Evolutionary conservation across 2,329 filamentous ascomycete species (phyloP).

Genomic region (Macrophomina phaseolina): DNA sequence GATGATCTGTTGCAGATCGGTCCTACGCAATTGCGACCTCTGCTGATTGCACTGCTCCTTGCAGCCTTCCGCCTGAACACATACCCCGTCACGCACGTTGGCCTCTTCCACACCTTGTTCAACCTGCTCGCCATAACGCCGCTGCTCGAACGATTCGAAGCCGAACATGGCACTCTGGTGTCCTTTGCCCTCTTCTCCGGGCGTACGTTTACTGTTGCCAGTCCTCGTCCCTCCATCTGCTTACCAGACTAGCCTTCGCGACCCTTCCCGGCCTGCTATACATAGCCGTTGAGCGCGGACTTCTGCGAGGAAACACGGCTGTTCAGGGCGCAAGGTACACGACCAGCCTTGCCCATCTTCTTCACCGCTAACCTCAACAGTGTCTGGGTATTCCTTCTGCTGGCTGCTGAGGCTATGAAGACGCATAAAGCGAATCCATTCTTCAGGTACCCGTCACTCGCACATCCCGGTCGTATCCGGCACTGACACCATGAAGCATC

Average conservation of each 20-base stretch:
- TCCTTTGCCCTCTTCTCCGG: slow-evolving; percentile 88
- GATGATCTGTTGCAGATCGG: slow-evolving; percentile 6
- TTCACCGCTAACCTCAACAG: slow-evolving; percentile 53
- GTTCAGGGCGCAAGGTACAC: slow-evolving; percentile 82
- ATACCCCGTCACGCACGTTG: slow-evolving; percentile 84
- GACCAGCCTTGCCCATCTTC: too few relatives aligned
- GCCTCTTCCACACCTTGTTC: slow-evolving; percentile 78
- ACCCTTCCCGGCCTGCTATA: slow-evolving; percentile 80
- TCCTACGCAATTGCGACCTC: slow-evolving; percentile 12
- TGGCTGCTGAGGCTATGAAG: slow-evolving; percentile 84
- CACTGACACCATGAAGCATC: slow-evolving; percentile 48
- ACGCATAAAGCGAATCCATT: slow-evolving; percentile 82
- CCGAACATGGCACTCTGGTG: slow-evolving; percentile 87
- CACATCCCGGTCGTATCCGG: slow-evolving; percentile 41
- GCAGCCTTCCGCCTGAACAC: slow-evolving; percentile 92
- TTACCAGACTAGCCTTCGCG: slow-evolving; percentile 47
- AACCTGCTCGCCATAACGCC: slow-evolving; percentile 83
- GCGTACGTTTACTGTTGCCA: slow-evolving; percentile 64
- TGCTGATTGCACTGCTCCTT: slow-evolving; percentile 4
- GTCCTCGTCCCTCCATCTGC: neutral
- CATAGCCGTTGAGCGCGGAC: slow-evolving; percentile 74
- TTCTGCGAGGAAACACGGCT: slow-evolving; percentile 73
- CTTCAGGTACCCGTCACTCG: slow-evolving; percentile 59
- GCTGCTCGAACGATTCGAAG: slow-evolving; percentile 92
- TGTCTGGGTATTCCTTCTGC: slow-evolving; percentile 89